phyloP scores from a whole-genome alignment of 2,329 filamentous ascomycete genomes.

The Cladophialophora yegresii region DNA sequence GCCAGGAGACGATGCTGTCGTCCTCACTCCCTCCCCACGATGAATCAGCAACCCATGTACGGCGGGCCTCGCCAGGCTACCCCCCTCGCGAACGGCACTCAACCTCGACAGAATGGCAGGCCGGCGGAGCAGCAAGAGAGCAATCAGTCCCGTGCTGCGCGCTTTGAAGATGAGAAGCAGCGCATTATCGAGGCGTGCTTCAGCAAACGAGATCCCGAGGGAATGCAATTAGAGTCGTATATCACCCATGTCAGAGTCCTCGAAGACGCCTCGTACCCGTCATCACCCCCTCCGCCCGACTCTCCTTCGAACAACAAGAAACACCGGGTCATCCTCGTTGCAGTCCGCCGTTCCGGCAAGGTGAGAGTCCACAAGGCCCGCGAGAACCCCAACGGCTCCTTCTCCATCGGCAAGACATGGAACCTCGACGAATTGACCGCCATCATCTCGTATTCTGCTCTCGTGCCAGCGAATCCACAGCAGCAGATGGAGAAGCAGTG shows the following conservation, averaged over 20 bases:
- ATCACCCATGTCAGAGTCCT: constrained; percentile 94
- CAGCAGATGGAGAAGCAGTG: constrained; percentile 67
- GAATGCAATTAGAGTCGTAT: constrained; percentile 85
- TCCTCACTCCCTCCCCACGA: constrained; percentile 15
- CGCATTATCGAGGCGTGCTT: constrained; percentile 96
- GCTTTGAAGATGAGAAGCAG: constrained; percentile 94
- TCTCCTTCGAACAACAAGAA: constrained; percentile 77
- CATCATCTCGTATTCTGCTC: constrained; percentile 77
- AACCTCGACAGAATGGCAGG: constrained; percentile 14
- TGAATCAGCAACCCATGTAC: constrained; percentile 29
- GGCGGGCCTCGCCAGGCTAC: constrained; percentile 25
- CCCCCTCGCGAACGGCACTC: constrained; percentile 22
- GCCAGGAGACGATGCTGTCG: constrained; percentile 26
- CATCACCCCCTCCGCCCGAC: constrained; percentile 78
- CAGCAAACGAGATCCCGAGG: constrained; percentile 81
- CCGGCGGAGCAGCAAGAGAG: constrained; percentile 18
- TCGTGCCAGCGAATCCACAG: constrained; percentile 59
- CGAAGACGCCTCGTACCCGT: constrained; percentile 82
- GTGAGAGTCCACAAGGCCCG: constrained; percentile 96
- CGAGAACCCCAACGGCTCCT: constrained; percentile 89
- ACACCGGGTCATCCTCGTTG: constrained; percentile 84
- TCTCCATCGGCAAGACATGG: constrained; percentile 99
- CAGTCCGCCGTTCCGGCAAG: constrained; percentile 85
- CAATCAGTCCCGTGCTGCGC: constrained; percentile 63
- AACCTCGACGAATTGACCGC: constrained; percentile 83